These are phyloP conservation scores for Chloranthus sessilifolius DNA, from an alignment of 164 flowering plant genomes.

Conservation along the genomic window DNA sequence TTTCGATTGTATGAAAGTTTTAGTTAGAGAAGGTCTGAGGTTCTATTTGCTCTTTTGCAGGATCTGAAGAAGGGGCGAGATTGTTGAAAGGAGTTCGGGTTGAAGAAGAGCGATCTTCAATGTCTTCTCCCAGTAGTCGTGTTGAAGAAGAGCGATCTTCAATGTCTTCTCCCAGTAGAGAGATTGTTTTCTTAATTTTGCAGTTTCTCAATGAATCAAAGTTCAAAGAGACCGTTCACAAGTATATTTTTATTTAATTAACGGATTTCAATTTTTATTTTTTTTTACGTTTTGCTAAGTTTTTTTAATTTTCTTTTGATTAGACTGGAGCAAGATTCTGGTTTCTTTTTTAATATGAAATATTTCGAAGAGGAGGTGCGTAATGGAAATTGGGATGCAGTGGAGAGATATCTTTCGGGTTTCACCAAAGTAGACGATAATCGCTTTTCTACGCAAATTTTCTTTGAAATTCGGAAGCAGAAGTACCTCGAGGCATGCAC, in stretches of 20 bases:
- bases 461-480: conserved; percentile 62
- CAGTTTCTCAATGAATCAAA: conserved; percentile 72
- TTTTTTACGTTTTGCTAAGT: neutral
- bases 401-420: conserved; percentile 54
- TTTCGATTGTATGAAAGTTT: too few relatives aligned
- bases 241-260: conserved; percentile 25
- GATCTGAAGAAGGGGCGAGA: too few relatives aligned
- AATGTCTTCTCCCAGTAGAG: conserved; percentile 71
- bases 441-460: conserved; percentile 57
- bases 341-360: conserved; percentile 64
- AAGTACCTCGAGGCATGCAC: conserved; percentile 70
- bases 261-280: too few relatives aligned
- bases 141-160: too few relatives aligned
- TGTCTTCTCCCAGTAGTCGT: too few relatives aligned
- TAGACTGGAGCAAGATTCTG: conserved; percentile 70
- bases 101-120: too few relatives aligned
- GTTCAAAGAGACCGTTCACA: conserved; percentile 66
- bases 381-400: conserved; percentile 72
- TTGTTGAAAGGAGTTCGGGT: too few relatives aligned
- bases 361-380: conserved; percentile 60
- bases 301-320: neutral
- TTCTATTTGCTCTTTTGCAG: too few relatives aligned
- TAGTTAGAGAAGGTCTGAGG: too few relatives aligned
- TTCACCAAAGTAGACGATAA: conserved; percentile 66
- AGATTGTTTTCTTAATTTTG: conserved; percentile 57